phyloP scores from a whole-genome alignment of 441 rosid species.

The Erysimum cheiri region DNA sequence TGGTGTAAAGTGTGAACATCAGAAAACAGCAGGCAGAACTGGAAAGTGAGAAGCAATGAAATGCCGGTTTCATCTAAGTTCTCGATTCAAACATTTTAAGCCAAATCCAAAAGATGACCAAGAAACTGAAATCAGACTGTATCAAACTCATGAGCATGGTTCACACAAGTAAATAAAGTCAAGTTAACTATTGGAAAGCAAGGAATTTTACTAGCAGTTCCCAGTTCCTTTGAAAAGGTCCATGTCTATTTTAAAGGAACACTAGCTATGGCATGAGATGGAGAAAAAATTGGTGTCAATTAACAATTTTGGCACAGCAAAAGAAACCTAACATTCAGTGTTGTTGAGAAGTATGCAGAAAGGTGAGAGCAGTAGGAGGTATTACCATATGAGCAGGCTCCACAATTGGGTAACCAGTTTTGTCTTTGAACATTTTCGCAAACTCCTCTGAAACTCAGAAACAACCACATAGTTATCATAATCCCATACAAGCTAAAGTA shows the following conservation, averaged over 20 bases:
- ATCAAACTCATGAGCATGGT: slow-evolving; percentile 12
- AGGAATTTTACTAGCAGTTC: background rate
- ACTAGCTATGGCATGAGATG: slow-evolving; percentile 5
- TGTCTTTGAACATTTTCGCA: slow-evolving; percentile 77
- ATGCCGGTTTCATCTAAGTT: background rate
- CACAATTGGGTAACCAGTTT: slow-evolving; percentile 72
- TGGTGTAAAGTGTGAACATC: slow-evolving; percentile 33
- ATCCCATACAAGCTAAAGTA: background rate
- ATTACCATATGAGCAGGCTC: slow-evolving; percentile 98
- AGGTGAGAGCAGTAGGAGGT: background rate
- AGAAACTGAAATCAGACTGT: slow-evolving; percentile 11
- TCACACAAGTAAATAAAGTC: background rate
- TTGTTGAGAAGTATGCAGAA: slow-evolving; percentile 4
- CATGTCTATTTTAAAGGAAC: background rate
- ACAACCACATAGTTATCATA: slow-evolving; percentile 1
- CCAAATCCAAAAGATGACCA: slow-evolving; percentile 9
- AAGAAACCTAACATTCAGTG: background rate
- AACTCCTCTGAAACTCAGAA: slow-evolving; percentile 78
- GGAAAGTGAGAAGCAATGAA: background rate
- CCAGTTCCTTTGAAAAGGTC: background rate
- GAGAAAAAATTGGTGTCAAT: background rate
- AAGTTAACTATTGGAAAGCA: slow-evolving; percentile 4
- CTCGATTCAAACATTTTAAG: background rate
- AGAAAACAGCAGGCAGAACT: slow-evolving; percentile 6
- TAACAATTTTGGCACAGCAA: background rate